Evolutionary conservation across 441 rosid species (phyloP).

Genomic region (Corymbia calophylla): DNA sequence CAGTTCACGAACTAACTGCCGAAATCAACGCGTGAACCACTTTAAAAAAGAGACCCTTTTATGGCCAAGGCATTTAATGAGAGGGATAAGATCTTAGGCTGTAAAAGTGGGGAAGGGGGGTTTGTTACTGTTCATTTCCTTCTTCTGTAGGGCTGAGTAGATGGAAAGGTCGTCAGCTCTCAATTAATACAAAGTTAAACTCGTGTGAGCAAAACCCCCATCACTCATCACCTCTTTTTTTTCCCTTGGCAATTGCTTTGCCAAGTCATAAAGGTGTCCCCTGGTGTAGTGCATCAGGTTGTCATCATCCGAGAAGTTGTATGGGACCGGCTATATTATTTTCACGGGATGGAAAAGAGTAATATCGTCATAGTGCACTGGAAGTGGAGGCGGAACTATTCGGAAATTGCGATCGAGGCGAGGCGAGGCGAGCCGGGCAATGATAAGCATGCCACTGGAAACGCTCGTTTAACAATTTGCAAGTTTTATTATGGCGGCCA

Average conservation of each 20-base stretch:
- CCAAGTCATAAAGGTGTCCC: neutral
- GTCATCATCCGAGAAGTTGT: neutral
- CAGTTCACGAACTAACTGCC: neutral
- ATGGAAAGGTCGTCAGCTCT: neutral
- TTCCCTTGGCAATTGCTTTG: neutral
- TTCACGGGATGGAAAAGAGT: neutral
- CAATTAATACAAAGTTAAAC: neutral
- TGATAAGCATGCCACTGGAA: neutral
- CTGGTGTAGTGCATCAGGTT: neutral
- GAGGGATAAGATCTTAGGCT: neutral
- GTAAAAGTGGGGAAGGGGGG: neutral
- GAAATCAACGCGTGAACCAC: neutral
- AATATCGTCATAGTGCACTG: neutral
- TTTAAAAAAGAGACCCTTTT: neutral
- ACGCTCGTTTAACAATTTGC: neutral
- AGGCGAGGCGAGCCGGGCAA: neutral
- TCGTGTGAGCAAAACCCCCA: neutral
- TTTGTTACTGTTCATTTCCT: neutral
- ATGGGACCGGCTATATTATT: neutral
- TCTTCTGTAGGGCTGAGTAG: neutral
- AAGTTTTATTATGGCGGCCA: neutral
- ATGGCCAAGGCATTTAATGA: neutral
- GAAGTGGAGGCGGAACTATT: neutral
- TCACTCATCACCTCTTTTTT: neutral
- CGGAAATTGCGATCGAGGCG: neutral